A percentile compares a stretch with the other conserved stretches of the same genome.
These are phyloP conservation scores for Brasilioporus rufonigricans DNA, from an alignment of 768 basidiomycete species.

Conservation along the genomic window DNA sequence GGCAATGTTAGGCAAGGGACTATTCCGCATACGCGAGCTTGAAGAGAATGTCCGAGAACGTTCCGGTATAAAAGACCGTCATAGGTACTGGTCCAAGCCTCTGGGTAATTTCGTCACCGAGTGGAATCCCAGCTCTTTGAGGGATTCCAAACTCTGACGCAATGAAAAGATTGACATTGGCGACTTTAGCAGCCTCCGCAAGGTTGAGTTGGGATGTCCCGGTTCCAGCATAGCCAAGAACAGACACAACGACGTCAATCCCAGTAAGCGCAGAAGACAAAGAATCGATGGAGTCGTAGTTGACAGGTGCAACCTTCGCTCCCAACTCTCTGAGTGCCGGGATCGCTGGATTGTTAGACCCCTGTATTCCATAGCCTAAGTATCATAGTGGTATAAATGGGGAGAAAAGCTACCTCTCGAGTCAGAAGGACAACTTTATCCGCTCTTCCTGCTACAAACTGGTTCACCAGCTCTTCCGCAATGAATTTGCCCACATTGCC, in stretches of 20 bases:
- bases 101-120: background rate
- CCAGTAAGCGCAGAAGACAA: background rate
- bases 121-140: background rate
- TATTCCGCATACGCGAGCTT: background rate
- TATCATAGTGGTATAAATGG: background rate
- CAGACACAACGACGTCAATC: background rate
- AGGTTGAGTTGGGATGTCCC: background rate
- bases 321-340: background rate
- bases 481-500: conserved; percentile 1
- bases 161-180: background rate
- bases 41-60: conserved; percentile 1
- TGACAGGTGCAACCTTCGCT: background rate
- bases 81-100: background rate
- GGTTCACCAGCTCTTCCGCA: background rate
- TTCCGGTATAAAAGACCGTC: background rate
- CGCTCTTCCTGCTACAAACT: background rate
- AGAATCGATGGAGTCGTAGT: background rate
- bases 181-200: background rate
- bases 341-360: background rate
- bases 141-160: background rate
- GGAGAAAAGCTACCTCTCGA: background rate
- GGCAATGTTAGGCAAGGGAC: background rate
- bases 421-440: background rate
- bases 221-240: background rate
- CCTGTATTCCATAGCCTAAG: background rate